phyloP scores from a whole-genome alignment of 73 alveolate species.

The Paramecium octaurelia region DNA sequence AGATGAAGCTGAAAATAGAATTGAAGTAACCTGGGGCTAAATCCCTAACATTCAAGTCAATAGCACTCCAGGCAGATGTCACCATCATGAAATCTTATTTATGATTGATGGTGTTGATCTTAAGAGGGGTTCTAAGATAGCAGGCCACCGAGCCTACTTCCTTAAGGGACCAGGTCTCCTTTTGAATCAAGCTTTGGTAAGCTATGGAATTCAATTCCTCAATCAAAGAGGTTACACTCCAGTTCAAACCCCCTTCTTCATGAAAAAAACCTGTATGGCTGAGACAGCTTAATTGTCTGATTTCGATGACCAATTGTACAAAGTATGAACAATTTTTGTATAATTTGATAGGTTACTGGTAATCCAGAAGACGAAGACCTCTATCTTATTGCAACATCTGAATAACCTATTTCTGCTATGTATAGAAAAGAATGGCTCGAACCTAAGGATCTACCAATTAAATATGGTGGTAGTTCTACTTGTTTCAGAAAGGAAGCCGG shows the following conservation, averaged over 20 bases:
- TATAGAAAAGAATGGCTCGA: constrained; percentile 95
- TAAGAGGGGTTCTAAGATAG: constrained; percentile 91
- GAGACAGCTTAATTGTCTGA: constrained; percentile 98
- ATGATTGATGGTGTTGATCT: constrained; percentile 89
- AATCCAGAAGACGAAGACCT: constrained; percentile 75
- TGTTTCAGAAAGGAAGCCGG: constrained; percentile 99
- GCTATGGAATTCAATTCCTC: constrained; percentile 91
- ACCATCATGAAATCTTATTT: constrained; percentile 91
- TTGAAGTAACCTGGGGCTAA: constrained; percentile 92
- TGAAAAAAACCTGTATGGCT: constrained; percentile 97
- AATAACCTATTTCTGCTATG: constrained; percentile 98
- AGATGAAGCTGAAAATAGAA: constrained; percentile 91
- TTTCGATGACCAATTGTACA: constrained; percentile 97
- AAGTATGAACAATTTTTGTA: constrained; percentile 64
- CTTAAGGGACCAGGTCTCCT: constrained; percentile 95
- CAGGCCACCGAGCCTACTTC: constrained; percentile 99
- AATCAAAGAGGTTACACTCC: constrained; percentile 88
- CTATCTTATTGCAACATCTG: constrained; percentile 98
- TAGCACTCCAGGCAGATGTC: constrained; percentile 92
- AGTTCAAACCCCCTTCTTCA: constrained; percentile 98
- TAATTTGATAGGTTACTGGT: not conserved
- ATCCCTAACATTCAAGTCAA: constrained; percentile 71
- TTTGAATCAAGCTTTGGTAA: constrained; percentile 95
- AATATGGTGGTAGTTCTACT: constrained; percentile 94
- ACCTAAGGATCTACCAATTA: constrained; percentile 86